phyloP scores from a whole-genome alignment of 345 rosid species.

The Raphanus sativus region DNA sequence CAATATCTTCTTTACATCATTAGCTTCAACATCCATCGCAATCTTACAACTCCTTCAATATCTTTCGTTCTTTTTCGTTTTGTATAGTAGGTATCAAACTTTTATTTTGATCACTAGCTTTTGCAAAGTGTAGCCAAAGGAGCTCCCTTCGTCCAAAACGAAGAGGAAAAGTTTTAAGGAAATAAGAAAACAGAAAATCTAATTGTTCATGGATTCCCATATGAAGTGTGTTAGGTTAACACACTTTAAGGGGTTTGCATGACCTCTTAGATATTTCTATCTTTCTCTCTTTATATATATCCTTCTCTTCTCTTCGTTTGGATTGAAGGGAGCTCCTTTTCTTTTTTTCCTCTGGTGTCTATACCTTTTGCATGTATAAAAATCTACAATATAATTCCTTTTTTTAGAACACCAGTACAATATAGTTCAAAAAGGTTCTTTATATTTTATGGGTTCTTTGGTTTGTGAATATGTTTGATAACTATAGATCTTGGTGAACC shows the following conservation, averaged over 20 bases:
- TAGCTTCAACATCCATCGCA: background rate
- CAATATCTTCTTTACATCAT: background rate
- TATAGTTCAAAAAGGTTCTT: no score
- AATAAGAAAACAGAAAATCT: constrained; percentile 14
- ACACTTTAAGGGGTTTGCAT: constrained; percentile 45
- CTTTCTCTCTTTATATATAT: background rate
- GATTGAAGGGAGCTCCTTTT: constrained; percentile 61
- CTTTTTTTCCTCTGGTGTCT: background rate
- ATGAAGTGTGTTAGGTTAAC: constrained; percentile 14
- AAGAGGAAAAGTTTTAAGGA: constrained; percentile 27
- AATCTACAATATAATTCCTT: background rate
- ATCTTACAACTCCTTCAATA: background rate
- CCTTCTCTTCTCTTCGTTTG: constrained; percentile 48
- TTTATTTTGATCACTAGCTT: background rate
- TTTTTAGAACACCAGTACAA: no score
- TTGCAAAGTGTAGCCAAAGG: constrained; percentile 26
- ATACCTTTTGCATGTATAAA: background rate
- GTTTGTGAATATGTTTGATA: no score
- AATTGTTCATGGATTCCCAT: constrained; percentile 49
- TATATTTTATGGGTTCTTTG: no score
- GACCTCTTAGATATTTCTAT: constrained; percentile 41
- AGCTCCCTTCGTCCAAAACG: constrained; percentile 47
- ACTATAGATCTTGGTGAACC: no score
- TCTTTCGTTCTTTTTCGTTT: background rate
- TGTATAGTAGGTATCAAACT: background rate